Base-by-base conservation (phyloP, 768 basidiomycete genomes). In the Candolleomyces aberdarensis region DNA sequence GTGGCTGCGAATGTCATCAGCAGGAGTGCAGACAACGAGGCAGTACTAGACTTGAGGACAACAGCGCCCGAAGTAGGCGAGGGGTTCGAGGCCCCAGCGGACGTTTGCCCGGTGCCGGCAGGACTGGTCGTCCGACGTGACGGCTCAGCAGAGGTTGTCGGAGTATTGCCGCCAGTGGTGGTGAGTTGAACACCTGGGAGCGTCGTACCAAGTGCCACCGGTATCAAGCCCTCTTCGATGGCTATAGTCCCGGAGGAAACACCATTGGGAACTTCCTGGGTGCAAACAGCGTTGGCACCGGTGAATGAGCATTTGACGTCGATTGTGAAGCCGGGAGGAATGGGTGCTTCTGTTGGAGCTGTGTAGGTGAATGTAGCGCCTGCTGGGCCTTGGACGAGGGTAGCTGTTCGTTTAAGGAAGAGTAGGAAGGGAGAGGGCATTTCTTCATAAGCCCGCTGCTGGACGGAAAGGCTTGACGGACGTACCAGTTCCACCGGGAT, bases 341-440 rank as follows among this genome's bases (percentile, higher is more conserved):
- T 57, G 5, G 61, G 64, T 36, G 51, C 51, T 31, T 56, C 66
- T 7, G 36, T 36, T 36, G 44, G 44, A 17, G 44, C 44, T 17
- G 44, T 20, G 43, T 67, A 70, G 19, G 66, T 66, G 22, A 68
- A 59, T 6, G 67, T 69, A 17, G 58, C 63, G 44, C 68, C 64
- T 13, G 63, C 59, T 9, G 68, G 48, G 32, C 68, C 71, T 63
- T 72, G 67, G 44, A 72, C 71, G 29, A 72, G 52, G 11, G 69
- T 72, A 26, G 68, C 71, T 72, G 40, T 32, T 32, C 52, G 36
- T 40, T 56, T 3, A 26, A 56, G 17, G 19, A 20, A n/a, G 54
- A 20, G 32, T 31, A 10, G 47, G 20, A 49, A 10, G 8, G n/a
- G n/a, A n/a, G 36, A 36, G 5, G 8, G 36, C 5, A 11, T 36